A percentile compares a stretch with the other conserved stretches of the same genome.
Evolutionary conservation across 2,329 filamentous ascomycete species (phyloP).

Genomic region (Aspergillus sp.): DNA sequence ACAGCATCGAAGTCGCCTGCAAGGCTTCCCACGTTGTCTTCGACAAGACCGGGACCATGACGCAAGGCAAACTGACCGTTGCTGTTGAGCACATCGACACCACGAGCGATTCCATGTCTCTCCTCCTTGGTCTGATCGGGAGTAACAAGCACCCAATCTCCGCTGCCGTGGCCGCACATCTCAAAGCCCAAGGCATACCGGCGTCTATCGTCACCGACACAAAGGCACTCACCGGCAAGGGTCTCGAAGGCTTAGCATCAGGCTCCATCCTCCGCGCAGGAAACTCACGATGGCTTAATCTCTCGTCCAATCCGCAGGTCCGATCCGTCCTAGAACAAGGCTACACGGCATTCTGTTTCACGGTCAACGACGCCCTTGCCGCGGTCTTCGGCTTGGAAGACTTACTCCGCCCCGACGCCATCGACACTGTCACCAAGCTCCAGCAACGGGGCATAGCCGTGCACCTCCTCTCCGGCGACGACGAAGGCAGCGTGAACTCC

Average conservation of each 20-base stretch:
- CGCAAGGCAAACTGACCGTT: slow-evolving; percentile 52
- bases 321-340: slow-evolving; percentile 37
- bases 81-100: slow-evolving; percentile 20
- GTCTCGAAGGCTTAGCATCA: slow-evolving; percentile 21
- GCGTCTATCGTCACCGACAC: slow-evolving; percentile 17
- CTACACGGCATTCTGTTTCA: slow-evolving; percentile 57
- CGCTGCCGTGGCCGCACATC: slow-evolving; percentile 43
- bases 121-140: slow-evolving; percentile 41
- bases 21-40: slow-evolving; percentile 67
- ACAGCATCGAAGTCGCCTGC: slow-evolving; percentile 61
- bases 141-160: slow-evolving; percentile 54
- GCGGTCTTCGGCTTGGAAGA: slow-evolving; percentile 53
- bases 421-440: slow-evolving; percentile 52
- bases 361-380: slow-evolving; percentile 41
- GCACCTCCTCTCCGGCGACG: slow-evolving; percentile 59
- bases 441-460: slow-evolving; percentile 47
- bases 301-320: slow-evolving; percentile 30
- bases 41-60: slow-evolving; percentile 79
- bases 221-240: slow-evolving; percentile 28
- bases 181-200: slow-evolving; percentile 26
- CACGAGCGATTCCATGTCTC: slow-evolving; percentile 9
- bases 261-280: slow-evolving; percentile 24
- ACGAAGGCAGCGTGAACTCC: slow-evolving; percentile 46
- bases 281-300: slow-evolving; percentile 34
- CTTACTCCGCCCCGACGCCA: slow-evolving; percentile 49